Evolutionary conservation across 2,329 filamentous ascomycete species (phyloP), one percentile per base, ranked within the genome.

Genomic region (Penicillium sp.): DNA sequence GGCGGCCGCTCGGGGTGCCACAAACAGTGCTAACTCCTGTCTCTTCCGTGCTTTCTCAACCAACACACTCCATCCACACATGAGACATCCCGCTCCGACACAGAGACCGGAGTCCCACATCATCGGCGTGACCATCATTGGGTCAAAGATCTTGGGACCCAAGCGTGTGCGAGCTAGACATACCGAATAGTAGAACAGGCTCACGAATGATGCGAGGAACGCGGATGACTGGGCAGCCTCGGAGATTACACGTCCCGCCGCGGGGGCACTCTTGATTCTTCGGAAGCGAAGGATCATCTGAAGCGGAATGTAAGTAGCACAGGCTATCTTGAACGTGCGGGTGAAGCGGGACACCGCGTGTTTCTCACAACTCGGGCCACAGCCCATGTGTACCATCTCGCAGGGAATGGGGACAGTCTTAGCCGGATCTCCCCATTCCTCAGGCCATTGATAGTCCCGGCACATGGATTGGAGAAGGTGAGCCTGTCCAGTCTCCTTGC

Each of bases 61-160:
- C 31, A 94, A 70, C 31, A 93, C 81, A 65, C 86, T 90, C 83
- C 84, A 88, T 2, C 88, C 88, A 59, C 87, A 94, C 28, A 88
- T 69, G 38, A 80, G 63, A 63, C 87, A 91, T 5, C 87, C 87
- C 0, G 76, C 68, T 6, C 79, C 79, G 7, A 94, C 79, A 54
- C 86, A 90, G 7, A 88, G 58, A 10, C 72, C 72, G 21, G 70
- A 69, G 56, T 79, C 76, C 74, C 75, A 78, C 72, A 75, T 76
- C 59, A 73, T 65, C 4, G 76, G 74, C 19, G 72, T 74, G 16
- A 77, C 58, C 1, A 62, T 63, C 44, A 79, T 74, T 13, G 60
- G 70, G n/a, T 79, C 77, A 16, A 90, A 68, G 9, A 91, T 15
- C 21, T 62, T 77, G 0, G 88, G 88, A 0, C 87, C 87, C 5